Base-by-base conservation (phyloP, 2,329 filamentous ascomycete species). In the Leptographium flavum region DNA sequence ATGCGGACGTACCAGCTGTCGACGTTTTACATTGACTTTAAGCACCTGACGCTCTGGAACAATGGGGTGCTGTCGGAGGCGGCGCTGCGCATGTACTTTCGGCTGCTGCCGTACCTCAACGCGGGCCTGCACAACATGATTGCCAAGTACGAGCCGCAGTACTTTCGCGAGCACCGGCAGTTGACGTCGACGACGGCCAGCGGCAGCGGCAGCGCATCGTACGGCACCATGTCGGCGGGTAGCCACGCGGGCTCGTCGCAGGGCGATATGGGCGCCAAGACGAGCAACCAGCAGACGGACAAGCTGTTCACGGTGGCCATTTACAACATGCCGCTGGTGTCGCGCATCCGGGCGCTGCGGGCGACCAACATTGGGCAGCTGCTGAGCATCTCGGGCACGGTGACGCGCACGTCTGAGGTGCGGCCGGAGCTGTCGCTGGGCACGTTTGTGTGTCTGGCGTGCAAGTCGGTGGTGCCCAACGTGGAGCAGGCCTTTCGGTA, bases 401-500 rank as follows among this genome's bases (percentile, higher is more conserved):
- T 94, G 25, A 98, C 92, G 1, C 77, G 92, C 60, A 98, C 92
- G 6, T 98, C 92, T 10, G 92, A 98, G 69, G 92, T 98, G 22
- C 79, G 92, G 30, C 92, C 92, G 1, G 92, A 98, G 63, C 67
- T 98, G 49, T 93, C 87, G 3, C 70, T 94, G 21, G 92, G 85
- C 6, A 95, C 92, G 0, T 98, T 98, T 57, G 78, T 81, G 46
- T 98, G 92, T 63, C 85, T 95, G 60, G 77, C 74, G 40, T 98
- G 92, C 66, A 83, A 85, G 52, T 81, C 79, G 3, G 79, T 88
- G 1, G 78, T 94, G 6, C 81, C 85, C 32, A 93, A 95, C 58
- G 81, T 98, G 25, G 92, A 98, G 63, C 92, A 98, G 66, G 94
- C 87, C 0, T 98, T 98, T 67, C 80, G 87, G 57, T 98, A 95